Conservation (phyloP, 2,329 filamentous ascomycete species). For the Cryphonectria parasitica region DNA sequence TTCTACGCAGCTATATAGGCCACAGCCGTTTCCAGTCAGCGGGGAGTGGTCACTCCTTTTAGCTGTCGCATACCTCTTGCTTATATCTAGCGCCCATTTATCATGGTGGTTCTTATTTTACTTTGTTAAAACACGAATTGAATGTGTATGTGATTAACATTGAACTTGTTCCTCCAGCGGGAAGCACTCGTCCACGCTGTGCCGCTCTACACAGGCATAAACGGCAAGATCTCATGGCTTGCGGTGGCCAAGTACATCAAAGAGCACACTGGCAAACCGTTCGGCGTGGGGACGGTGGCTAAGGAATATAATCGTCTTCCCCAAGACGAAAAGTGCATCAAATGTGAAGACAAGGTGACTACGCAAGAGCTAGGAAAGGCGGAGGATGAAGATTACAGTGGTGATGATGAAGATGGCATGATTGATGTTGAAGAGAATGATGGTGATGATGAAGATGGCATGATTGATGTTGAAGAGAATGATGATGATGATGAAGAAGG, state of each 20-base stretch:
- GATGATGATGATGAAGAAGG: background rate
- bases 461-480: background rate
- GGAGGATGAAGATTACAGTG: background rate
- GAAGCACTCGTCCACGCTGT: background rate
- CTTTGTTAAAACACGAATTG: background rate
- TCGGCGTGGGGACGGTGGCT: constrained; percentile 8
- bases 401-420: background rate
- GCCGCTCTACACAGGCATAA: background rate
- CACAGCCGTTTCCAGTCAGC: too few relatives aligned
- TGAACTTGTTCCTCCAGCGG: background rate
- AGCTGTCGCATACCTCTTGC: too few relatives aligned
- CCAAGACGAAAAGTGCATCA: background rate
- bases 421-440: background rate
- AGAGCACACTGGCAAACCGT: constrained; percentile 11
- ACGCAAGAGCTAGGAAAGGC: too few relatives aligned
- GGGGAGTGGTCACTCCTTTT: too few relatives aligned
- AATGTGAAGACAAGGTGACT: too few relatives aligned
- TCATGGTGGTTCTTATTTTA: too few relatives aligned
- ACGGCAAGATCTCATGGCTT: constrained; percentile 3
- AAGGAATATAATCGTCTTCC: background rate
- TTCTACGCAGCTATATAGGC: too few relatives aligned
- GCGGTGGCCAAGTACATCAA: constrained; percentile 5
- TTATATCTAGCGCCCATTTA: too few relatives aligned
- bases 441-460: background rate
- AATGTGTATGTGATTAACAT: too few relatives aligned